These are phyloP conservation scores for Gardenia jasminoides DNA, from an alignment of 257 asterid species.

Conservation along the genomic window DNA sequence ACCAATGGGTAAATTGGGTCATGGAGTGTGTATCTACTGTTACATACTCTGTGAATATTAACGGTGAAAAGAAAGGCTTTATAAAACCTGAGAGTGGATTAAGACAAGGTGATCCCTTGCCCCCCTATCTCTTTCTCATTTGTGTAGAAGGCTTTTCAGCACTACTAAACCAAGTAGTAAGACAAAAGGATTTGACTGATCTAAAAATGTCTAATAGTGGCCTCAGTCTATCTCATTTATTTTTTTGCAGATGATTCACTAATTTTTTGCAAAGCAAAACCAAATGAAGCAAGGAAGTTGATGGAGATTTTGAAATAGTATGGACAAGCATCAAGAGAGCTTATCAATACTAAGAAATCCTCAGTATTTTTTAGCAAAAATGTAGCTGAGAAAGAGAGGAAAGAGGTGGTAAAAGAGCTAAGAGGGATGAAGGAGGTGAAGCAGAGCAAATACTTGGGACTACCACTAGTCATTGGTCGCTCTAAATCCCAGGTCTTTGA, in stretches of 20 bases:
- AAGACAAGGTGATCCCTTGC: background rate
- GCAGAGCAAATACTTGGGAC: background rate
- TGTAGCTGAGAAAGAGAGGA: fast-evolving
- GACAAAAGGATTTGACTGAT: background rate
- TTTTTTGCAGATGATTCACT: too few relatives aligned
- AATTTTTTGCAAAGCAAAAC: too few relatives aligned
- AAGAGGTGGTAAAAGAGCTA: background rate
- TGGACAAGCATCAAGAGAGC: background rate
- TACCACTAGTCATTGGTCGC: background rate
- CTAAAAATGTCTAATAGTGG: background rate
- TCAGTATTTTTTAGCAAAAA: too few relatives aligned
- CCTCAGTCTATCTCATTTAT: background rate
- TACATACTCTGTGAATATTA: too few relatives aligned
- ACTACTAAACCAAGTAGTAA: too few relatives aligned
- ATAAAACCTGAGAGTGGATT: background rate
- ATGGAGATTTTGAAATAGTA: too few relatives aligned
- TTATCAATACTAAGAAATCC: too few relatives aligned
- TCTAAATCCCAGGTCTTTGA: background rate
- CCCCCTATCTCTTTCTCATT: too few relatives aligned
- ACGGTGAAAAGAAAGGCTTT: background rate
- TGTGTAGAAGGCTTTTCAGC: too few relatives aligned
- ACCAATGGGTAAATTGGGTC: background rate
- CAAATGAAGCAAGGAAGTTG: fast-evolving
- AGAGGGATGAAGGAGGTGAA: background rate
- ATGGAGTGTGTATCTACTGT: background rate